phyloP scores from a whole-genome alignment of 1,139 yeast species.

The Lodderomyces oxycetoniae region DNA sequence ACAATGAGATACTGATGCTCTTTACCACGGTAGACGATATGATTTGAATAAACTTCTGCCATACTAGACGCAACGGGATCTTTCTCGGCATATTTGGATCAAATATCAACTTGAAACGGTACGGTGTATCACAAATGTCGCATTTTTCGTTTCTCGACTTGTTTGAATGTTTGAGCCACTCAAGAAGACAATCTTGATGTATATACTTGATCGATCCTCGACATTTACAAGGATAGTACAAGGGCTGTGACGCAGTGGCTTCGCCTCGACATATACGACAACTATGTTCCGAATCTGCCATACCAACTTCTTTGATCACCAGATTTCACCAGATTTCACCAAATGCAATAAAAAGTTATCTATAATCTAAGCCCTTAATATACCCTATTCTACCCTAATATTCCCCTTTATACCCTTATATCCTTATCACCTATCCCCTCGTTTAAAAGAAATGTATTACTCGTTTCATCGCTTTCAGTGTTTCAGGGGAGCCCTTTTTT shows the following conservation, averaged over 20 bases:
- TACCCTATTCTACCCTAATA: too few relatives aligned
- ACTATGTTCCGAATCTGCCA: conserved; percentile 24
- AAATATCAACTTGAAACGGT: conserved; percentile 67
- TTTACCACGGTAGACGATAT: conserved; percentile 22
- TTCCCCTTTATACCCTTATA: too few relatives aligned
- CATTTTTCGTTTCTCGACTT: conserved; percentile 56
- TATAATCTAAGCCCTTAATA: too few relatives aligned
- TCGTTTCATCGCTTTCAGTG: too few relatives aligned
- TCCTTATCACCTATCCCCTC: too few relatives aligned
- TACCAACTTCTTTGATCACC: background rate
- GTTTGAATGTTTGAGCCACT: conserved; percentile 75
- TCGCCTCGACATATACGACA: conserved; percentile 96
- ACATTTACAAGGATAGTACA: conserved; percentile 90
- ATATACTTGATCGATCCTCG: conserved; percentile 90
- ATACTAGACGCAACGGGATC: conserved; percentile 50
- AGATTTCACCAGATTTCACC: too few relatives aligned
- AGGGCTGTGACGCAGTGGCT: conserved; percentile 71
- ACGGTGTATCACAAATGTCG: conserved; percentile 84
- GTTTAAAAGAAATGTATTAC: too few relatives aligned
- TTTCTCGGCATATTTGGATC: conserved; percentile 64
- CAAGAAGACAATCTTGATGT: conserved; percentile 86
- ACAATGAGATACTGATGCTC: conserved; percentile 28
- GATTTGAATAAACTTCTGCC: conserved; percentile 34
- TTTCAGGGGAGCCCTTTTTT: too few relatives aligned
- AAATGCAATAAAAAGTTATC: too few relatives aligned